A percentile compares a stretch with the other conserved stretches of the same genome.
Conservation (phyloP, 106 monocot species). For the Alisma plantagoaquatica region DNA sequence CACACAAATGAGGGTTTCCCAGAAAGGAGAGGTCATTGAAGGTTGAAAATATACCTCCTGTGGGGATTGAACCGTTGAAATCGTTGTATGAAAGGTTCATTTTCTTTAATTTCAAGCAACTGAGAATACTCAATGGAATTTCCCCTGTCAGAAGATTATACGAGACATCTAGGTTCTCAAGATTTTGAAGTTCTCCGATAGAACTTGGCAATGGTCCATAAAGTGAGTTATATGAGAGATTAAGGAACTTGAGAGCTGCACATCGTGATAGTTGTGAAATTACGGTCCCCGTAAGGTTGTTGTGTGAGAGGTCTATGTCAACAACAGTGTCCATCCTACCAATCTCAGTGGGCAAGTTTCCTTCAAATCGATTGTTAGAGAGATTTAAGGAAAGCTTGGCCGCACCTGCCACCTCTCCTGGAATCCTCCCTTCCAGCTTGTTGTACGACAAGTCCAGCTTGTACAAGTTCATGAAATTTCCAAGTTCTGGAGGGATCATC, state of each 20-base stretch:
- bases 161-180: constrained; percentile 55
- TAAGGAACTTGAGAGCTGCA: constrained; percentile 65
- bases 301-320: constrained; percentile 59
- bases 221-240: constrained; percentile 55
- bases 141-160: constrained; percentile 34
- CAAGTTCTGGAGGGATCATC: constrained; percentile 44
- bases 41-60: constrained; percentile 28
- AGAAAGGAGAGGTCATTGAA: constrained; percentile 23
- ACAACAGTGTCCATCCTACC: constrained; percentile 71
- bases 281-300: constrained; percentile 53
- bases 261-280: constrained; percentile 70
- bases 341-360: constrained; percentile 48
- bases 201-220: constrained; percentile 36
- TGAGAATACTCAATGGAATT: constrained; percentile 46
- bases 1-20: constrained; percentile 47
- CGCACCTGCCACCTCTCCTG: constrained; percentile 31
- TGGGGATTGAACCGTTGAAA: constrained; percentile 38
- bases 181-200: constrained; percentile 40
- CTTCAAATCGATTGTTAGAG: constrained; percentile 53
- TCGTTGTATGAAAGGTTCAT: constrained; percentile 79
- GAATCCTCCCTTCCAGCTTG: constrained; percentile 49
- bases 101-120: constrained; percentile 26
- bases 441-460: constrained; percentile 76
- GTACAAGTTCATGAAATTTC: constrained; percentile 53
- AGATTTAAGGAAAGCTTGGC: constrained; percentile 64